These are phyloP conservation scores for Casaregolazyma lundiana DNA, from an alignment of 1,139 yeast genomes.

Conservation along the genomic window DNA sequence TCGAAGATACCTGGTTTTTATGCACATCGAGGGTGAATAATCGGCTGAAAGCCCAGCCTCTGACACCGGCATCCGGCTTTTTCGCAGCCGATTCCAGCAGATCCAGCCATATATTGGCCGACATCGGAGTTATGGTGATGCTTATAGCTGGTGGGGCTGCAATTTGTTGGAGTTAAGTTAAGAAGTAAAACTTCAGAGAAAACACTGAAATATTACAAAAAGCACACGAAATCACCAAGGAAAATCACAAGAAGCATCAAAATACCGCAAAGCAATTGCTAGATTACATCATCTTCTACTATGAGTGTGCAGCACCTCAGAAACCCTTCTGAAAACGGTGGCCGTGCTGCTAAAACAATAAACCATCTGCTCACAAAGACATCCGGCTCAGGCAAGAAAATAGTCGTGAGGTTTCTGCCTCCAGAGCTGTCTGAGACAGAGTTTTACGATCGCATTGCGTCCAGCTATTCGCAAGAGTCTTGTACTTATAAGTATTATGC, in stretches of 20 bases:
- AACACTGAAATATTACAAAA: no score
- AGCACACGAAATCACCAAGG: no score
- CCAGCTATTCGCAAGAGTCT: conserved; percentile 18
- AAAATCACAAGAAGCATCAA: no score
- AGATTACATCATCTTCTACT: no score
- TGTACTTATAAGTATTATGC: conserved; percentile 34
- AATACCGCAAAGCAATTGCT: no score
- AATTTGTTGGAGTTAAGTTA: no score
- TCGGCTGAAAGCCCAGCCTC: conserved; percentile 2
- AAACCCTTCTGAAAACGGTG: no score
- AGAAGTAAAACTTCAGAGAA: no score
- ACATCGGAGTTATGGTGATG: conserved; percentile 18
- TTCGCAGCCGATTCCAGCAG: conserved; percentile 18
- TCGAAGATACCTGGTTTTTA: conserved; percentile 30
- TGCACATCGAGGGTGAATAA: conserved; percentile 28
- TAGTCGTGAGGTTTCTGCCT: conserved; percentile 39
- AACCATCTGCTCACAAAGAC: background rate
- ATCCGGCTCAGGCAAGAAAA: conserved; percentile 17
- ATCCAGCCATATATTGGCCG: conserved; percentile 24
- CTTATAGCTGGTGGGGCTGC: no score
- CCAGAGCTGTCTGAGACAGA: conserved; percentile 33
- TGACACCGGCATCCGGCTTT: conserved; percentile 15
- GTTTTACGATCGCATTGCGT: conserved; percentile 27
- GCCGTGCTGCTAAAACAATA: no score
- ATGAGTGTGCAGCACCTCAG: no score